Conservation (phyloP, 192 early-diverging fungal genomes). For the Allomyces macrogynus region DNA sequence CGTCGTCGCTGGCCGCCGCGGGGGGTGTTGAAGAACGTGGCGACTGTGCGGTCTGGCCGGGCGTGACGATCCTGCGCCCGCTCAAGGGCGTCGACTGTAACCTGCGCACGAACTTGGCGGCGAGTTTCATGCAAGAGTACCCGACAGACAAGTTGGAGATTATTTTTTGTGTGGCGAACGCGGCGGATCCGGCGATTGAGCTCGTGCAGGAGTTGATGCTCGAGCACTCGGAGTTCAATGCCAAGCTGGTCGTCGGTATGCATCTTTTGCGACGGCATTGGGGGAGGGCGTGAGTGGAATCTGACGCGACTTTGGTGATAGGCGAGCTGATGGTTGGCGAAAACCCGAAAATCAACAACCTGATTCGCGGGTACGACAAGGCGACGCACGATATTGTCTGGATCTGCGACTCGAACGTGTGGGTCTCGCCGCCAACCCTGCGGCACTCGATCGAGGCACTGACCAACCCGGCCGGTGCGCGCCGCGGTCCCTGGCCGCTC, state of each 20-base stretch:
- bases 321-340: constrained; percentile 52
- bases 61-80: constrained; percentile 81
- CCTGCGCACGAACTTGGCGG: constrained; percentile 56
- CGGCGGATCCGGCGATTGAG: constrained; percentile 59
- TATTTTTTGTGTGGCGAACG: constrained; percentile 66
- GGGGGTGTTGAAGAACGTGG: too few species aligned
- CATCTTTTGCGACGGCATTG: too few species aligned
- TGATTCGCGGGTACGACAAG: constrained; percentile 57
- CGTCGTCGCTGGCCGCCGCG: too few species aligned
- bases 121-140: constrained; percentile 75
- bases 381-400: constrained; percentile 77
- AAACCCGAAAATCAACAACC: constrained; percentile 94
- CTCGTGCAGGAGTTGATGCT: constrained; percentile 49
- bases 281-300: background rate
- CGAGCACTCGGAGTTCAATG: constrained; percentile 51
- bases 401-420: constrained; percentile 87
- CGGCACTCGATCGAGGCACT: background rate
- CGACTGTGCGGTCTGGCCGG: constrained; percentile 19
- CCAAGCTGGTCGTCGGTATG: constrained; percentile 56
- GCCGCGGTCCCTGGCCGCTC: too few species aligned
- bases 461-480: constrained; percentile 34
- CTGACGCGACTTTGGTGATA: constrained; percentile 12
- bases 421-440: background rate
- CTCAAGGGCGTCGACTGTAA: constrained; percentile 80
- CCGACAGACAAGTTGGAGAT: constrained; percentile 52